Evolutionary conservation across 192 early-diverging fungal species (phyloP).

Genomic region (Coemansia furcata): DNA sequence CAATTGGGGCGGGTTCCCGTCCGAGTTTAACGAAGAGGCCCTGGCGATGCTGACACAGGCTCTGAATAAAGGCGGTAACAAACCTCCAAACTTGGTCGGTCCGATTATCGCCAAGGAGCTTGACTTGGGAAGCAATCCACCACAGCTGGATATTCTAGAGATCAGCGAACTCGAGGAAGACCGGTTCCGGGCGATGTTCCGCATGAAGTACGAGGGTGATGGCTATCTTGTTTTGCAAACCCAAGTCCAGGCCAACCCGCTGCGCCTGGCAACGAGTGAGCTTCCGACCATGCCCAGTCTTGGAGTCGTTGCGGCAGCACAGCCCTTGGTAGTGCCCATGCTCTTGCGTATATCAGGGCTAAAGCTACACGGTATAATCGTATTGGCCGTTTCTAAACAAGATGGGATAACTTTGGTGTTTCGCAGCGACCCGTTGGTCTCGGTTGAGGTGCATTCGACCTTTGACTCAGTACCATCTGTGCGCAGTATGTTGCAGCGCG

Average conservation of each 20-base stretch:
- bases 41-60: conserved; percentile 82
- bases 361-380: conserved; percentile 85
- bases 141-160: conserved; percentile 96
- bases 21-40: conserved; percentile 85
- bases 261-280: conserved; percentile 53
- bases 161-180: conserved; percentile 95
- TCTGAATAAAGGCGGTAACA: conserved; percentile 87
- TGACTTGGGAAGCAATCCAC: conserved; percentile 92
- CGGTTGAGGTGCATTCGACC: conserved; percentile 91
- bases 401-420: conserved; percentile 96
- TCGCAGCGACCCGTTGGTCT: conserved; percentile 95
- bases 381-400: conserved; percentile 89
- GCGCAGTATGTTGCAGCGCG: conserved; percentile 78
- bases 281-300: conserved; percentile 62
- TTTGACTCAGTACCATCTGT: conserved; percentile 93
- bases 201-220: conserved; percentile 90
- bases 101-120: conserved; percentile 91
- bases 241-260: conserved; percentile 75
- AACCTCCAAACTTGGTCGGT: conserved; percentile 89
- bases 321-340: conserved; percentile 96
- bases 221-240: conserved; percentile 89
- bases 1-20: conserved; percentile 91
- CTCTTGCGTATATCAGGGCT: conserved; percentile 86
- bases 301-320: conserved; percentile 82
- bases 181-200: conserved; percentile 94